Base-by-base conservation (phyloP, 176 grass and related monocot genomes). In the Triticum turgidum region DNA sequence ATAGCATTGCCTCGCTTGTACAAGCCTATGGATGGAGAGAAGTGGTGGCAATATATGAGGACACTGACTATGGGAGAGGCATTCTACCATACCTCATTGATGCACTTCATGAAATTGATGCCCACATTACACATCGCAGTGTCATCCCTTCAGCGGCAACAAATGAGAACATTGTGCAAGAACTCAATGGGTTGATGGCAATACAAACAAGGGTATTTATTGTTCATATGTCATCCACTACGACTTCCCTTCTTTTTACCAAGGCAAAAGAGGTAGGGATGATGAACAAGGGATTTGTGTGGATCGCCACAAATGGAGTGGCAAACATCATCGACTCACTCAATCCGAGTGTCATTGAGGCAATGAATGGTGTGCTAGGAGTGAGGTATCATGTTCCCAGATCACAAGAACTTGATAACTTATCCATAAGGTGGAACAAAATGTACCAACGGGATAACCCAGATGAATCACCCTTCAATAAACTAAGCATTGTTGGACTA, bases 11-110 rank as follows among this genome's bases (percentile, higher is more conserved):
- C 20, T 77, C 86, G 3, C 66, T 95, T 9, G 87, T 93, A 13
- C 89, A 89, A 69, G 34, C 86, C 30, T 93, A 90, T 54, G 91
- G 89, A 86, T 96, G 94, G 94, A 91, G 69, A 77, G 22, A 93
- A 14, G 89, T 91, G 47, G 87, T 93, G 22, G 85, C 24, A 9
- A 45, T 92, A 51, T 92, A 90, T 65, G 83, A 90, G 12, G 87
- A 93, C 9, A 86, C 65, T 9, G 64, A 92, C 1, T 90, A 89
- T 58, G 91, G 94, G 5, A 82, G 85, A 29, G 85, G 87, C 52
- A 90, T 96, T 15, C 54, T 96, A 49, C 87, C 85, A 59, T 77
- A 83, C n/a, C 87, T 96, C 61, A 30, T 58, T 0, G 58, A 88
- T 45, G 64, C 79, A 49, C 87, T 96, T 13, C 11, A 88, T 75